phyloP scores from a whole-genome alignment of 2,329 filamentous ascomycete species.

The Claviceps sp. region DNA sequence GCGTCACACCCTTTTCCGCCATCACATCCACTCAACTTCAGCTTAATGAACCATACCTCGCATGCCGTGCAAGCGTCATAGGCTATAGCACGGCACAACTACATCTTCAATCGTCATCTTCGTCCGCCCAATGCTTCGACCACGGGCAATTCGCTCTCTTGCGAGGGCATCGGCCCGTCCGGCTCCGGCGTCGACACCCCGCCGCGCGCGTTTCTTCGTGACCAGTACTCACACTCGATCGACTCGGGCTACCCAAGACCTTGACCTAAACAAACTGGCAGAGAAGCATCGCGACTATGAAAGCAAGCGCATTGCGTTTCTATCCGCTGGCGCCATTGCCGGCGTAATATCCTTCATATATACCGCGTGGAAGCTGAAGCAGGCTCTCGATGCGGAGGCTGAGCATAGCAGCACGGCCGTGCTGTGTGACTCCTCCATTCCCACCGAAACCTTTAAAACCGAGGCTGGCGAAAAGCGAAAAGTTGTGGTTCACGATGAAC shows the following conservation, averaged over 20 bases:
- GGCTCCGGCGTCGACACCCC: conserved; percentile 7
- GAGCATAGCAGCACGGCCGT: conserved; percentile 25
- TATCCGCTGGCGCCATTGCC: conserved; percentile 35
- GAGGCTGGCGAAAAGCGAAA: conserved; percentile 39
- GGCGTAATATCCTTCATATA: conserved; percentile 37
- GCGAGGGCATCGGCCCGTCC: conserved; percentile 2
- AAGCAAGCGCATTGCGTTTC: conserved; percentile 35
- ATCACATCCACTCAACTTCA: not conserved
- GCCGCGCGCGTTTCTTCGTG: conserved; percentile 18
- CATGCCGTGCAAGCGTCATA: not conserved
- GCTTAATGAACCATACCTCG: too few relatives aligned
- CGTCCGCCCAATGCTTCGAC: conserved; percentile 2
- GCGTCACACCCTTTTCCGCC: not conserved
- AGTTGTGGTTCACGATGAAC: conserved; percentile 50
- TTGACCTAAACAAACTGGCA: conserved; percentile 36
- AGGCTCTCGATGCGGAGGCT: conserved; percentile 20
- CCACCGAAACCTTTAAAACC: conserved; percentile 32
- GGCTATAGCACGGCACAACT: not conserved
- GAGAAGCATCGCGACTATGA: conserved; percentile 35
- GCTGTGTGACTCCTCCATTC: conserved; percentile 25
- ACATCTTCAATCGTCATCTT: not conserved
- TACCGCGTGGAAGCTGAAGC: conserved; percentile 37
- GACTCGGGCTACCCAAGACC: conserved; percentile 29
- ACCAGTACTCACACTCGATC: conserved; percentile 7
- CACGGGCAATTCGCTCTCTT: conserved; percentile 2